Conservation (phyloP, 2,329 filamentous ascomycete species). For the Tolypocladium paradoxum region DNA sequence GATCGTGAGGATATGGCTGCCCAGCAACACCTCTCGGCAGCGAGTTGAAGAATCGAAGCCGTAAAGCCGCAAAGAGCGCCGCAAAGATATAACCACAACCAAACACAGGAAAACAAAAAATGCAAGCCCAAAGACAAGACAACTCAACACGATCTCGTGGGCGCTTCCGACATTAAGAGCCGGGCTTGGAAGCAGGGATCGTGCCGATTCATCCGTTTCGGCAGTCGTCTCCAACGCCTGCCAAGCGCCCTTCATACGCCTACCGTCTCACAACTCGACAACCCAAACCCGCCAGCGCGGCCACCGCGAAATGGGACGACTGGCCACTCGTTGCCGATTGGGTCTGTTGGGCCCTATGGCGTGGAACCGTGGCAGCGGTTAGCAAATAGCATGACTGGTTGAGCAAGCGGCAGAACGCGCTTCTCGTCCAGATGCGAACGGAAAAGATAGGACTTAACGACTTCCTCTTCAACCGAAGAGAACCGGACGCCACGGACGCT, state of each 20-base stretch:
- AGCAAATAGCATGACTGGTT: slow-evolving; percentile 7
- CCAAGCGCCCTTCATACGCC: neutral
- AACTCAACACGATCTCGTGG: neutral
- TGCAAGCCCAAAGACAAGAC: neutral
- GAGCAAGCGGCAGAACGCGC: slow-evolving; percentile 1
- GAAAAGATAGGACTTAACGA: slow-evolving; percentile 5
- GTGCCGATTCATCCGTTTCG: neutral
- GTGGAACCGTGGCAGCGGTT: too few species aligned
- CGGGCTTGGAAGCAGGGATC: neutral
- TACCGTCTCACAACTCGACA: neutral
- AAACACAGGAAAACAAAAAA: neutral
- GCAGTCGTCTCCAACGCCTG: neutral
- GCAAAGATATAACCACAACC: neutral
- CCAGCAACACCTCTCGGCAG: slow-evolving; percentile 1
- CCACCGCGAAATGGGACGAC: neutral
- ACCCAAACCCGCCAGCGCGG: neutral
- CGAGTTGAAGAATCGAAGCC: neutral
- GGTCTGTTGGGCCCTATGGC: too few species aligned
- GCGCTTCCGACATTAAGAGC: neutral
- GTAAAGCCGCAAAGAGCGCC: neutral
- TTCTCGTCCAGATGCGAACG: slow-evolving; percentile 1
- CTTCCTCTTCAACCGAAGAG: slow-evolving; percentile 7
- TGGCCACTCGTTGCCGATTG: too few species aligned
- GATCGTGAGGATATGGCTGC: neutral
- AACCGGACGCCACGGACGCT: slow-evolving; percentile 1